Percentiles rank a stretch among this genome's conserved stretches.
Evolutionary conservation across 306 rosid genomes (phyloP).

Genomic region (Vachellia pachyceras): DNA sequence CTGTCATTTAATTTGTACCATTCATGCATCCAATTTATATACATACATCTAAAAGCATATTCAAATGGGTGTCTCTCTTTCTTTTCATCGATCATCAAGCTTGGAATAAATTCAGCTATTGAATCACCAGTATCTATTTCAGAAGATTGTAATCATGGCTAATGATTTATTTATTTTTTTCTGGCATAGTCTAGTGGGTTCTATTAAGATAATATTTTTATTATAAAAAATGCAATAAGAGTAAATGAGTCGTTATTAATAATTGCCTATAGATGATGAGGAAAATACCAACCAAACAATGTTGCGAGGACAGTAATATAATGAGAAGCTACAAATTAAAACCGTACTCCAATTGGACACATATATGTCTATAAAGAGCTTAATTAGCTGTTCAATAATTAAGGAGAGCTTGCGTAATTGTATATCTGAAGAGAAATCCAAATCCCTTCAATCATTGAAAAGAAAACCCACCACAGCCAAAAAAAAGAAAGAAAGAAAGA

Average conservation of each 20-base stretch:
- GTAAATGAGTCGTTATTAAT: not conserved
- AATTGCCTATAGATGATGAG: not conserved
- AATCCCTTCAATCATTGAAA: no score
- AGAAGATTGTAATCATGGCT: no score
- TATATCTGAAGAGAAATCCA: no score
- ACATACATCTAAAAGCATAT: not conserved
- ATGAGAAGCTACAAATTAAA: no score
- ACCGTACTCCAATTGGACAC: no score
- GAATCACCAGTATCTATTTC: not conserved
- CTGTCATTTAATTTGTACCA: not conserved
- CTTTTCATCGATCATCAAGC: not conserved
- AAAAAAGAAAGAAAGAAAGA: no score
- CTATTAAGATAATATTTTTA: not conserved
- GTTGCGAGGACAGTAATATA: not conserved
- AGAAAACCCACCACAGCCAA: no score
- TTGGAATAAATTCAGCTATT: slow-evolving; percentile 27
- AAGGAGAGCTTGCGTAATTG: no score
- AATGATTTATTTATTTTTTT: no score
- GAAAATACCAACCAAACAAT: not conserved
- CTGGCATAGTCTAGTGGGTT: not conserved
- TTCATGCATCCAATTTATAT: no score
- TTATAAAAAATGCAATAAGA: not conserved
- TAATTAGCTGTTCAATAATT: no score
- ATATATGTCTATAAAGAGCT: no score
- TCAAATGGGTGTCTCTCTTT: not conserved